Conservation (phyloP, 805 yeast genomes). For the Yamadazyma akitaensis region DNA sequence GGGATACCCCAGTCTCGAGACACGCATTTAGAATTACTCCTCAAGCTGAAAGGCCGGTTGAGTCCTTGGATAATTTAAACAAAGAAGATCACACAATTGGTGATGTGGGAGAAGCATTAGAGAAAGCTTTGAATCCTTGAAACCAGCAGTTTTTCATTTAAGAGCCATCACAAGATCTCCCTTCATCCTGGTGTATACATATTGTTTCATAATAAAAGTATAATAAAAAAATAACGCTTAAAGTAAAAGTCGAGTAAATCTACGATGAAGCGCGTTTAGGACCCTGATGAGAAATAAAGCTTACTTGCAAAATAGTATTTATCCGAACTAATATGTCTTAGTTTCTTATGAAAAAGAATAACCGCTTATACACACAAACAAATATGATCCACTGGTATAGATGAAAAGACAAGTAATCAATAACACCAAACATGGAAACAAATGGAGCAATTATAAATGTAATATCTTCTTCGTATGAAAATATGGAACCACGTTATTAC, state of each 20-base stretch:
- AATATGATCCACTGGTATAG: too few species aligned
- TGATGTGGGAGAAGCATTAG: constrained; percentile 28
- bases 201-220: not conserved
- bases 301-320: too few species aligned
- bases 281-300: too few species aligned
- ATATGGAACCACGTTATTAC: too few species aligned
- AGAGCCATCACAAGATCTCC: not conserved
- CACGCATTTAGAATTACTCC: constrained; percentile 37
- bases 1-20: constrained; percentile 33
- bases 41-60: constrained; percentile 39
- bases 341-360: too few species aligned
- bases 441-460: too few species aligned
- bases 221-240: not conserved
- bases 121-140: constrained; percentile 7
- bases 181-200: not conserved
- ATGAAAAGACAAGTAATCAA: too few species aligned
- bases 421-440: too few species aligned
- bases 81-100: constrained; percentile 23
- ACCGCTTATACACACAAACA: too few species aligned
- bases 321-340: too few species aligned
- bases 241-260: not conserved
- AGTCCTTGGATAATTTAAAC: constrained; percentile 28
- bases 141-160: not conserved
- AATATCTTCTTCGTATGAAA: too few species aligned
- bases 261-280: too few species aligned